These are phyloP conservation scores for Chalara sp. DNA, from an alignment of 2,329 filamentous ascomycete species.

Conservation along the genomic window DNA sequence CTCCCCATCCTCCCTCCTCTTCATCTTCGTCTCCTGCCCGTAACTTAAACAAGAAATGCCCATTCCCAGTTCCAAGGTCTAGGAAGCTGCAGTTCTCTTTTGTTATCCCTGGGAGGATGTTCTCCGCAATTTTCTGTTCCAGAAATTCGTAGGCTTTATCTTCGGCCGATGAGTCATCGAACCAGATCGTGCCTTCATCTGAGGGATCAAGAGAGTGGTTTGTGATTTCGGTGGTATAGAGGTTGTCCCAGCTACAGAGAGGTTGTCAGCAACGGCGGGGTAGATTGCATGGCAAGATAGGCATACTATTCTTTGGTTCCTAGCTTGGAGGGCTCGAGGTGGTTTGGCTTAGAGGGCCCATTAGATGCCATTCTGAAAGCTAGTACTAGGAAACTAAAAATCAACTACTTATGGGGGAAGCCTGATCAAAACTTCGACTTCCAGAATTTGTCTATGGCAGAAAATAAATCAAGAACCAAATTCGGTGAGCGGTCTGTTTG, in stretches of 20 bases:
- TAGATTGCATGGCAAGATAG: slow-evolving; percentile 1
- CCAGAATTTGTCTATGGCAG: too few relatives aligned
- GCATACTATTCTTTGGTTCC: slow-evolving; percentile 83
- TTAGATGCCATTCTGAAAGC: slow-evolving; percentile 13
- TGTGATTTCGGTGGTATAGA: slow-evolving; percentile 63
- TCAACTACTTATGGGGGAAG: too few relatives aligned
- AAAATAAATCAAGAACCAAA: too few relatives aligned
- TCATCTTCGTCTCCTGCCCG: slow-evolving; percentile 39
- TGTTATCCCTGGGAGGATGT: slow-evolving; percentile 9
- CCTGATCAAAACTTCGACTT: too few relatives aligned
- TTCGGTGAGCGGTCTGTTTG: too few relatives aligned
- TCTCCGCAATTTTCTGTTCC: slow-evolving; percentile 11
- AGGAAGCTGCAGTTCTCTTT: slow-evolving; percentile 52
- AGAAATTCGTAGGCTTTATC: slow-evolving; percentile 67
- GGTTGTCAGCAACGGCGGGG: background rate
- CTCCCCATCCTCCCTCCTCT: slow-evolving; percentile 62
- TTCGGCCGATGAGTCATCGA: slow-evolving; percentile 87
- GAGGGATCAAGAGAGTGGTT: slow-evolving; percentile 67
- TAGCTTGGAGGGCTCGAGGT: slow-evolving; percentile 68
- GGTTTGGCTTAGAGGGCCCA: slow-evolving; percentile 41
- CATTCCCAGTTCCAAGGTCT: slow-evolving; percentile 92
- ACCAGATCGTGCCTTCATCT: slow-evolving; percentile 91
- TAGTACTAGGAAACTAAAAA: too few relatives aligned
- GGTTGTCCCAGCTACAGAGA: slow-evolving; percentile 61
- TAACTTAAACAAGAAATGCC: slow-evolving; percentile 80